Percentiles rank a stretch among this genome's conserved stretches.
Evolutionary conservation across 495 filamentous ascomycete species (phyloP).

Genomic region (Pyrenula aspistea): DNA sequence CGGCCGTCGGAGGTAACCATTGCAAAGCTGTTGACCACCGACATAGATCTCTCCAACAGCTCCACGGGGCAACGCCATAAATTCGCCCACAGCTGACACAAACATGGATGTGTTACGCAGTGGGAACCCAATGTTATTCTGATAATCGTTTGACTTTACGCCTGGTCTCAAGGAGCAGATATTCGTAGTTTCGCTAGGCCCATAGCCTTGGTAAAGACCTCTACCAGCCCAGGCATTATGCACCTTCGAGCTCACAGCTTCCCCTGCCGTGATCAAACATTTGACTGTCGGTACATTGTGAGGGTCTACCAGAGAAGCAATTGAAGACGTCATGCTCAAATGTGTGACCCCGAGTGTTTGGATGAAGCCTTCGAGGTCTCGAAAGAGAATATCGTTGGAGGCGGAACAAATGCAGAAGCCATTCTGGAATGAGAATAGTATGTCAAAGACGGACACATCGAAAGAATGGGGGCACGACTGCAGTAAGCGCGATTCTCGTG

Average conservation of each 20-base stretch:
- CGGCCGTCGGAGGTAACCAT: slow-evolving; percentile 54
- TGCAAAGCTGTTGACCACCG: slow-evolving; percentile 63
- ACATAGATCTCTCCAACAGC: slow-evolving; percentile 70
- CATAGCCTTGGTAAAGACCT: slow-evolving; percentile 62
- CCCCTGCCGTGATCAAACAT: slow-evolving; percentile 60
- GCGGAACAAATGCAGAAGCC: slow-evolving; percentile 65
- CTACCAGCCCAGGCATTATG: slow-evolving; percentile 51
- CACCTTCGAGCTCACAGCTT: slow-evolving; percentile 55
- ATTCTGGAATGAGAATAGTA: slow-evolving; percentile 63
- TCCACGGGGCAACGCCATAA: slow-evolving; percentile 45
- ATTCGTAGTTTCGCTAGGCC: slow-evolving; percentile 61
- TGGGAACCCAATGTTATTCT: slow-evolving; percentile 51
- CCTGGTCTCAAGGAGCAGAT: slow-evolving; percentile 52
- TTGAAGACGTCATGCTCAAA: slow-evolving; percentile 65
- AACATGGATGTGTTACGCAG: slow-evolving; percentile 62
- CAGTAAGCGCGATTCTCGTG: slow-evolving; percentile 37
- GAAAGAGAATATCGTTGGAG: slow-evolving; percentile 49
- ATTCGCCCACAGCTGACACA: slow-evolving; percentile 29
- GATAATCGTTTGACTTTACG: slow-evolving; percentile 25
- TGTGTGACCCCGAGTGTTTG: slow-evolving; percentile 51
- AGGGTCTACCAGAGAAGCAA: slow-evolving; percentile 55
- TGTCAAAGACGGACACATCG: slow-evolving; percentile 69
- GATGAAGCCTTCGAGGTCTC: slow-evolving; percentile 49
- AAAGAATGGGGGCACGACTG: slow-evolving; percentile 67
- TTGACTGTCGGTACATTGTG: slow-evolving; percentile 48